Evolutionary conservation across 192 early-diverging fungal species (phyloP), one percentile per base, ranked within the genome.

Genomic region (Coemansia sp.): DNA sequence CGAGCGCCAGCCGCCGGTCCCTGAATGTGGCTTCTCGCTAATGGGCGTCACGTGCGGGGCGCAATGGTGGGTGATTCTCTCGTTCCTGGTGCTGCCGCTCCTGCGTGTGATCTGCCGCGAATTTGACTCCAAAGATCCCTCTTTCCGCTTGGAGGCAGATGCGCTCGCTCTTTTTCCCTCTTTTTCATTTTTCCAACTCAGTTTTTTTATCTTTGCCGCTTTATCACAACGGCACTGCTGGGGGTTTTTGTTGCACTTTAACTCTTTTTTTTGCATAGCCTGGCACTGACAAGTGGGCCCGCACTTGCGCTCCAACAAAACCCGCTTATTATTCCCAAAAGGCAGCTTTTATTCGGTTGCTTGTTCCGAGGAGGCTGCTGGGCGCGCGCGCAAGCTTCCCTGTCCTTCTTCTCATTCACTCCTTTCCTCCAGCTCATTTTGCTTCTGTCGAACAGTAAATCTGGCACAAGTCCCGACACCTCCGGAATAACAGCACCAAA

Each of bases 51-150:
- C 15, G 36, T 15, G 36, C 36, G 8, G n/a, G 17, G 36, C 28
- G 8, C 36, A 39, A 15, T 39, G 11, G n/a, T 12, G n/a, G 14
- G 11, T 15, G n/a, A 17, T 17, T 2, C 11, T 39, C 36, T n/a
- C n/a, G n/a, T n/a, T n/a, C n/a, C n/a, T n/a, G 1, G 17, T 15
- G n/a, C 36, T 39, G 34, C 34, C 12, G 11, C 14, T 46, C 29
- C 56, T 70, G 68, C 61, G 62, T 38, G 42, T 64, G 68, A 70
- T 70, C 68, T 64, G 47, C 53, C 26, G 45, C 20, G 35, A 58
- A 42, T 49, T 49, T 29, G 22, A 17, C 19, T 21, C 31, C 30
- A 21, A 28, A 41, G 31, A 20, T 36, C 28, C 39, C 38, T 20
- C 50, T 30, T 50, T 49, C 23, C 34, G 44, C 26, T 27, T 29